Evolutionary conservation across 495 filamentous ascomycete genomes (phyloP).

Genomic region (Eremomyces bilateralis): DNA sequence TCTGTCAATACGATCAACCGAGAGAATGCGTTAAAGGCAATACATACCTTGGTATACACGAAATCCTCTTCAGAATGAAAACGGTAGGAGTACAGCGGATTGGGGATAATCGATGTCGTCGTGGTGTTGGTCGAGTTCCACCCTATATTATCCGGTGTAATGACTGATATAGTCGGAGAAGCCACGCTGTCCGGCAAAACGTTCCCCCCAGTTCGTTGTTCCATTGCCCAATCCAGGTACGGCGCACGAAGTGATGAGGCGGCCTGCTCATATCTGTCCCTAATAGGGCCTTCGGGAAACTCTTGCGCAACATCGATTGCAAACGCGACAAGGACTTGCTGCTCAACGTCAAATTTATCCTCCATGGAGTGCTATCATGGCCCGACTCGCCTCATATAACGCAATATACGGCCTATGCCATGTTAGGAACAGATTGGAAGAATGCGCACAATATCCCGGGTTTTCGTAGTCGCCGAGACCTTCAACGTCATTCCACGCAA

Average conservation of each 20-base stretch:
- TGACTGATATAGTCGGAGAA: slow-evolving; percentile 24
- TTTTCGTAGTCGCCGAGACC: slow-evolving; percentile 23
- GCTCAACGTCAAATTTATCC: not conserved
- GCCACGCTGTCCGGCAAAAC: slow-evolving; percentile 28
- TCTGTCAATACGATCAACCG: slow-evolving; percentile 17
- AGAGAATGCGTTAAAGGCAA: slow-evolving; percentile 23
- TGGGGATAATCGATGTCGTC: slow-evolving; percentile 29
- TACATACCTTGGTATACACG: slow-evolving; percentile 1
- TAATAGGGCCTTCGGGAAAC: slow-evolving; percentile 25
- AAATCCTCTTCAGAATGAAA: slow-evolving; percentile 30
- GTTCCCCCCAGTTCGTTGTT: slow-evolving; percentile 23
- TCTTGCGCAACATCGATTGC: slow-evolving; percentile 28
- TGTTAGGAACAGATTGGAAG: slow-evolving; percentile 40
- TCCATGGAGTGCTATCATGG: not conserved
- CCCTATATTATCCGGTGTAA: too few relatives aligned
- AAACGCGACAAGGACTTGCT: slow-evolving; percentile 36
- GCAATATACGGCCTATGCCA: slow-evolving; percentile 56
- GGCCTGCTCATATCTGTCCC: slow-evolving; percentile 26
- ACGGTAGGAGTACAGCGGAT: slow-evolving; percentile 38
- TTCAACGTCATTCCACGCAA: slow-evolving; percentile 33
- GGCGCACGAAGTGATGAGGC: slow-evolving; percentile 36
- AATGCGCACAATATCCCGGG: slow-evolving; percentile 43
- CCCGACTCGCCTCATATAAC: slow-evolving; percentile 34
- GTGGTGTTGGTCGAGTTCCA: too few relatives aligned
- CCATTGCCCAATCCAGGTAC: slow-evolving; percentile 46